Base-by-base conservation (phyloP, 108 stramenopile genomes). In the Nitzschia sp. region DNA sequence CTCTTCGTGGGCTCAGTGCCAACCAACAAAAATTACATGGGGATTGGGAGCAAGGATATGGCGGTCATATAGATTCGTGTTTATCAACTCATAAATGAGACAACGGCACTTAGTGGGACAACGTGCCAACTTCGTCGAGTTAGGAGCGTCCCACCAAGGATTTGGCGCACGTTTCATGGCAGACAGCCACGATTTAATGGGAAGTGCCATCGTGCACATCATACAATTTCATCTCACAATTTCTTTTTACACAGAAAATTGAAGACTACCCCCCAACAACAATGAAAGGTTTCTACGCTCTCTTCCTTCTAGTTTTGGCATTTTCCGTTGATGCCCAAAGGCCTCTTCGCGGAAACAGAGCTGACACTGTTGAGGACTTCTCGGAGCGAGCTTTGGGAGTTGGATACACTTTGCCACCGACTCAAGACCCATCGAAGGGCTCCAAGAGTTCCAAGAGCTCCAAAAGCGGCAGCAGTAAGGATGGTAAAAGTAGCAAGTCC, bases 371-470 rank as follows among this genome's bases (percentile, higher is more conserved):
- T 48, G 46, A 48, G 17, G 46, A 48, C 17, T 2, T 17, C 17
- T 15, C n/a, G n/a, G 46, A 48, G 17, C 46, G 46, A 15, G 17
- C 14, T 48, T 48, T 48, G 46, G 46, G n/a, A 15, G 17, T 48
- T 1, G 46, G 46, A 48, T 48, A 48, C 17, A 48, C 46, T 6
- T 17, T 48, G 46, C 46, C 46, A 5, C 46, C 46, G 2, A 17
- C 46, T 43, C n/a, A 62, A 39, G 43, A 62, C 42, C 61, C 43
- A 0, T 15, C 20, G 24, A 62, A 62, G 61, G 43, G 8, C 3
- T 12, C 19, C 22, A 54, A 54, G 53, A 25, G 8, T 12, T 12
- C 19, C 22, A 54, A 54, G 53, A 25, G 22, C 24, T 25, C 53
- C 1, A 54, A 54, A 8, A 21, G 24, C 15, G 22, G 21, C 14